Evolutionary conservation across 164 flowering plant species (phyloP).

Genomic region (Euptelea pleiosperma): DNA sequence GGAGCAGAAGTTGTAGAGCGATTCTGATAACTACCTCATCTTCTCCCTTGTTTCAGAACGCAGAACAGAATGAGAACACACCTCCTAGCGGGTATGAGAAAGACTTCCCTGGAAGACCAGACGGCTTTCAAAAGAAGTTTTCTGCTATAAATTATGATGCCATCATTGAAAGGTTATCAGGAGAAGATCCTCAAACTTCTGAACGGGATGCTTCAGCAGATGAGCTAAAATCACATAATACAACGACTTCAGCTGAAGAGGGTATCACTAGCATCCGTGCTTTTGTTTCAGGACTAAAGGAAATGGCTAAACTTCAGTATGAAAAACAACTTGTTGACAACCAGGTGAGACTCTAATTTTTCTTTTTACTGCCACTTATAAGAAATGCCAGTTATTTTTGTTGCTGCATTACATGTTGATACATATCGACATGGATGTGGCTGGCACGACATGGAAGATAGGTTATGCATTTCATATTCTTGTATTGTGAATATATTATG

Average conservation of each 20-base stretch:
- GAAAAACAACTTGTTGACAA: conserved; percentile 48
- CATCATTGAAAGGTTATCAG: conserved; percentile 25
- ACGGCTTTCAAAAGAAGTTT: conserved; percentile 23
- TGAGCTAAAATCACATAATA: conserved; percentile 18
- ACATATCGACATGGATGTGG: too few species aligned
- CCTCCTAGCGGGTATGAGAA: conserved; percentile 40
- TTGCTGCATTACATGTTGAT: too few species aligned
- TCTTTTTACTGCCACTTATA: not conserved
- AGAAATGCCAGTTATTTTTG: too few species aligned
- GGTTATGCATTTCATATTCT: too few species aligned
- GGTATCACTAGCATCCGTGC: conserved; percentile 72
- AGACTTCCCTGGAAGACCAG: conserved; percentile 36
- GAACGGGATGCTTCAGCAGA: conserved; percentile 19
- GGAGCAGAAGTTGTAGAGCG: conserved; percentile 66
- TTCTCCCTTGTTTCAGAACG: conserved; percentile 23
- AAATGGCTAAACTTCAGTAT: conserved; percentile 65
- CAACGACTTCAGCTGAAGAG: conserved; percentile 38
- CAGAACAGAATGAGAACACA: conserved; percentile 33
- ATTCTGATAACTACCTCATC: conserved; percentile 23
- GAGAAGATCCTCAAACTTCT: conserved; percentile 35
- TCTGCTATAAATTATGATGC: conserved; percentile 24
- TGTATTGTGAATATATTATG: too few species aligned
- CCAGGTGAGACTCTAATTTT: conserved; percentile 40
- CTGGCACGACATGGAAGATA: too few species aligned
- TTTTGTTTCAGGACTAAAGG: conserved; percentile 78